Conservation (phyloP, 345 rosid species). For the Gossypium mustelinum region DNA sequence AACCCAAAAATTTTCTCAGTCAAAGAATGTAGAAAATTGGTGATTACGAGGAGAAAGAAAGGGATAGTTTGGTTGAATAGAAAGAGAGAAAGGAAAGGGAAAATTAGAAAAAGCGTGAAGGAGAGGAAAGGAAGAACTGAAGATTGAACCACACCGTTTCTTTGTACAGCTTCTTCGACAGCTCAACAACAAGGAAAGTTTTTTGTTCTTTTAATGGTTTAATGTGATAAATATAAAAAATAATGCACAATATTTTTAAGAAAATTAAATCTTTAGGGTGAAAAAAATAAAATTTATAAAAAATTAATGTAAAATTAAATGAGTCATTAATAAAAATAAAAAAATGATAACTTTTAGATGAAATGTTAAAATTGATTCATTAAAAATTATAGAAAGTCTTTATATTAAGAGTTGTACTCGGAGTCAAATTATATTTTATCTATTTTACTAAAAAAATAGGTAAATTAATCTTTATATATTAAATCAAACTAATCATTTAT, state of each 20-base stretch:
- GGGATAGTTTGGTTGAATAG: not conserved
- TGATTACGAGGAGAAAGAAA: not conserved
- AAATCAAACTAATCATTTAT: no score
- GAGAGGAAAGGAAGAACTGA: conserved; percentile 9
- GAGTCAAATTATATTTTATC: fast-evolving
- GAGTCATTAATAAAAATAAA: no score
- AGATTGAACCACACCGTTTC: conserved; percentile 14
- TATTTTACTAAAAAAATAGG: no score
- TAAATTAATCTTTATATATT: no score
- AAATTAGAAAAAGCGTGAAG: conserved; percentile 7
- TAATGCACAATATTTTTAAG: no score
- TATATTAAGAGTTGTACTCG: fast-evolving
- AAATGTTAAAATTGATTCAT: no score
- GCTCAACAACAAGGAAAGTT: not conserved
- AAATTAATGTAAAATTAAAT: no score
- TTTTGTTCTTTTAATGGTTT: not conserved
- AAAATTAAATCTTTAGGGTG: no score
- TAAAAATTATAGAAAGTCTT: no score
- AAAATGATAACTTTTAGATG: no score
- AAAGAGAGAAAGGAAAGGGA: not conserved
- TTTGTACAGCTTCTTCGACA: not conserved
- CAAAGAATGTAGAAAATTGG: not conserved
- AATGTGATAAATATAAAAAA: not conserved
- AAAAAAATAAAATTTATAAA: no score
- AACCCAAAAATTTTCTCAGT: not conserved